A percentile compares a stretch with the other conserved stretches of the same genome.
These are phyloP conservation scores for Mediolabrus comicus DNA, from an alignment of 108 stramenopile genomes.

Conservation along the genomic window DNA sequence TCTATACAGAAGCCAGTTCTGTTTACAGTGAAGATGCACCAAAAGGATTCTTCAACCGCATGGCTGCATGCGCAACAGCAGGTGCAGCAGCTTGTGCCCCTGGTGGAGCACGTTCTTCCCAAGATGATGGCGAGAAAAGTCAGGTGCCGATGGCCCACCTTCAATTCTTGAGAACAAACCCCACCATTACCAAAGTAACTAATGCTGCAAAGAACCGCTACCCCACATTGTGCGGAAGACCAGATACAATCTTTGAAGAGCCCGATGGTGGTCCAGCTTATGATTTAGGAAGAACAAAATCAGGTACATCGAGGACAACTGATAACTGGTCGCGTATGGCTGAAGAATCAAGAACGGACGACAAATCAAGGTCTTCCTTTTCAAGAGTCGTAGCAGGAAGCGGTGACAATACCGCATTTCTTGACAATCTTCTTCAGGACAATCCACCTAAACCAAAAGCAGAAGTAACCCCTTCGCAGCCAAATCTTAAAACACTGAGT, in stretches of 20 bases:
- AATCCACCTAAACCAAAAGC: constrained; percentile 19
- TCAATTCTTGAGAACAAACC: constrained; percentile 60
- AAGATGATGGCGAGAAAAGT: constrained; percentile 11
- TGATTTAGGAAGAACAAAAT: constrained; percentile 5
- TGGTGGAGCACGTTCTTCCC: constrained; percentile 1
- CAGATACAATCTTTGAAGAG: constrained; percentile 63
- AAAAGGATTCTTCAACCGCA: constrained; percentile 50
- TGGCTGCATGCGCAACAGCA: constrained; percentile 50
- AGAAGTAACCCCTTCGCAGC: constrained; percentile 16
- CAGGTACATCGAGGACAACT: constrained; percentile 4
- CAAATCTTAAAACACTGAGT: neutral
- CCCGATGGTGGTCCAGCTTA: constrained; percentile 13
- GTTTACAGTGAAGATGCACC: constrained; percentile 5
- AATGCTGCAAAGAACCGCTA: constrained; percentile 37
- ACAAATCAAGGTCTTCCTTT: neutral
- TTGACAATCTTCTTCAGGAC: constrained; percentile 62
- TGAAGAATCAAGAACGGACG: neutral
- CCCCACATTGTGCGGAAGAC: constrained; percentile 60
- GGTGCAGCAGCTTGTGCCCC: constrained; percentile 59
- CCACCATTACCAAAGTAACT: constrained; percentile 30
- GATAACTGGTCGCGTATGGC: constrained; percentile 3
- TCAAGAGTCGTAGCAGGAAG: neutral
- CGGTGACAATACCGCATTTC: constrained; percentile 68
- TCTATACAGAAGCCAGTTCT: neutral
- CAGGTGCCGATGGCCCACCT: constrained; percentile 62